Percentiles rank a stretch among this genome's conserved stretches.
These are phyloP conservation scores for Penstemon barbatus DNA, from an alignment of 257 asterid genomes.

Conservation along the genomic window DNA sequence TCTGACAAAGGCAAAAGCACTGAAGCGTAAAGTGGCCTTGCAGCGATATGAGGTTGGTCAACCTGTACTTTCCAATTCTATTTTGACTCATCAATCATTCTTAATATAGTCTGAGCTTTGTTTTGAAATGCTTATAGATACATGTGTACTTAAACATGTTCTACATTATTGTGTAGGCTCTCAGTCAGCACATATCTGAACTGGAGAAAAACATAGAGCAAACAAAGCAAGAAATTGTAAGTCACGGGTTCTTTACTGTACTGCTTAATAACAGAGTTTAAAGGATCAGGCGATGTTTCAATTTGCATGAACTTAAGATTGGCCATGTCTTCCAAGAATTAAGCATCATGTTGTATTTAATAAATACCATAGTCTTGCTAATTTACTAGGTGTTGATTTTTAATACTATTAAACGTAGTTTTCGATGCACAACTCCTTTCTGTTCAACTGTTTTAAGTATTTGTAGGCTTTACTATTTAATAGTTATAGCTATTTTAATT, in stretches of 20 bases:
- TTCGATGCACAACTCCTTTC: not conserved
- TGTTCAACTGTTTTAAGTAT: not conserved
- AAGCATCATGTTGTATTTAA: not conserved
- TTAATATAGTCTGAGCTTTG: not conserved
- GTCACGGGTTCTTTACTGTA: conserved; percentile 30
- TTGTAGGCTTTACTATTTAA: not conserved
- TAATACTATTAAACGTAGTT: not conserved
- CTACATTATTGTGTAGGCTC: conserved; percentile 58
- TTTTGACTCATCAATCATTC: conserved; percentile 15
- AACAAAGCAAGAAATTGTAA: conserved; percentile 68
- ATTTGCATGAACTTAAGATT: not conserved
- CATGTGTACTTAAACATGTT: conserved; percentile 27
- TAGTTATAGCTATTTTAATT: not conserved
- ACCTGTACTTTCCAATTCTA: conserved; percentile 29
- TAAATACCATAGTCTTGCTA: not conserved
- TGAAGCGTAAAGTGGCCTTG: conserved; percentile 93
- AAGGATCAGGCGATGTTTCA: not conserved
- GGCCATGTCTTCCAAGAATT: too few species aligned
- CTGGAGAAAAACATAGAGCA: conserved; percentile 80
- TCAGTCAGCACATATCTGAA: conserved; percentile 90
- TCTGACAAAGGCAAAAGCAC: conserved; percentile 95
- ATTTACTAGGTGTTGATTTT: not conserved
- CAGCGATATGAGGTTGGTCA: conserved; percentile 85
- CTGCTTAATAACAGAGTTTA: not conserved
- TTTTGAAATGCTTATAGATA: not conserved